Conservation (phyloP, 331 rosid species). For the Quercus phellos region DNA sequence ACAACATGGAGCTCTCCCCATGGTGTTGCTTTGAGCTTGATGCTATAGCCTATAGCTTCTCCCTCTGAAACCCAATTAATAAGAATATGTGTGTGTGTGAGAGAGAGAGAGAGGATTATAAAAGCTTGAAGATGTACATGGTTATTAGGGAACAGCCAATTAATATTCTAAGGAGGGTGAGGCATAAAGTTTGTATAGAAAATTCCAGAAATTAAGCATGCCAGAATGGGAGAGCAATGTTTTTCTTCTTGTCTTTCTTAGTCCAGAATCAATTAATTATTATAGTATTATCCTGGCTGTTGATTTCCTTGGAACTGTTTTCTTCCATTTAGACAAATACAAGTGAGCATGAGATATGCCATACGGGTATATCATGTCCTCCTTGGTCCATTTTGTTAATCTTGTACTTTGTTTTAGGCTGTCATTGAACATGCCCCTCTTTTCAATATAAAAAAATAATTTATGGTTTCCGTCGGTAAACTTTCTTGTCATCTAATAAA, state of each 20-base stretch:
- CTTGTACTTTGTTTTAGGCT: no score
- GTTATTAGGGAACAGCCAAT: conserved; percentile 36
- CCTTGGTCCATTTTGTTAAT: no score
- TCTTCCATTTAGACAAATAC: not conserved
- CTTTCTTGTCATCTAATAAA: no score
- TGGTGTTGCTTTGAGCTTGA: conserved; percentile 29
- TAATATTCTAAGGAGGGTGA: conserved; percentile 19
- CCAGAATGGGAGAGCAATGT: conserved; percentile 43
- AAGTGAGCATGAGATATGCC: not conserved
- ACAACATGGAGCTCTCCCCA: conserved; percentile 98
- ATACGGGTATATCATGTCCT: conserved; percentile 2
- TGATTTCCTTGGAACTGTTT: conserved; percentile 27
- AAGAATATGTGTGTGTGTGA: conserved; percentile 18
- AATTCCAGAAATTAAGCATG: conserved; percentile 46
- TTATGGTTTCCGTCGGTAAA: no score
- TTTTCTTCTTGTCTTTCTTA: conserved; percentile 81
- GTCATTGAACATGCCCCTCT: no score
- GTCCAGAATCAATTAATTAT: conserved; percentile 36
- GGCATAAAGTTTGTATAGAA: conserved; percentile 31
- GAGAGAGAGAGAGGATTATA: conserved; percentile 6
- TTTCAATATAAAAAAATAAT: no score
- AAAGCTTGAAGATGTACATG: conserved; percentile 29
- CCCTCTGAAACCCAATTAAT: conserved; percentile 1
- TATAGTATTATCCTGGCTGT: conserved; percentile 14
- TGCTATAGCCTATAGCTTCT: not conserved